Conservation (phyloP, 1,284 basidiomycete genomes). For the Leccinum pachyderme region DNA sequence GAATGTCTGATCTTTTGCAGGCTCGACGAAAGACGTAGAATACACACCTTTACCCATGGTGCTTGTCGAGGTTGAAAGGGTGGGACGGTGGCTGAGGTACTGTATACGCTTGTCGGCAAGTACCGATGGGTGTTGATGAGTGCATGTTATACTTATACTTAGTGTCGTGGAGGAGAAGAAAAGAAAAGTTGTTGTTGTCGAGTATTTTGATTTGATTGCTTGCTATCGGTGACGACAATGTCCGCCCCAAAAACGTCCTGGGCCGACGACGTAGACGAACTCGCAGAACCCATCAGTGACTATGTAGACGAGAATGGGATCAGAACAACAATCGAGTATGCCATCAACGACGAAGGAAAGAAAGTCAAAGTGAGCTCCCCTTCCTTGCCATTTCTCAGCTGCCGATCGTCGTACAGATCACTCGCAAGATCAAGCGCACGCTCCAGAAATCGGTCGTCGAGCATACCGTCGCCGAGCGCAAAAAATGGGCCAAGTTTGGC, state of each 20-base stretch:
- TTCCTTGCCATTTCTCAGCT: background rate
- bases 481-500: constrained; percentile 95
- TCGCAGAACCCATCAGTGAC: constrained; percentile 58
- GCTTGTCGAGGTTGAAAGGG: constrained; percentile 39
- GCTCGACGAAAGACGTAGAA: background rate
- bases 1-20: background rate
- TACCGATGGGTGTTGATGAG: background rate
- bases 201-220: constrained; percentile 19
- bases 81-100: constrained; percentile 12
- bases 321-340: constrained; percentile 82
- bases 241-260: constrained; percentile 63
- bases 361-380: constrained; percentile 76
- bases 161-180: background rate
- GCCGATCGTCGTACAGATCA: constrained; percentile 55
- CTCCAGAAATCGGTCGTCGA: constrained; percentile 93
- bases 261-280: constrained; percentile 82
- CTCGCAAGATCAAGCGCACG: constrained; percentile 82
- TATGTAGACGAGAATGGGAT: constrained; percentile 88
- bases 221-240: constrained; percentile 16
- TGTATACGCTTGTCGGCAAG: constrained; percentile 14
- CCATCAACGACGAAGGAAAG: constrained; percentile 89
- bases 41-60: constrained; percentile 61
- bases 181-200: constrained; percentile 1
- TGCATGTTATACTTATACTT: too few relatives aligned
- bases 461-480: constrained; percentile 89